Evolutionary conservation across 257 asterid genomes (phyloP).

Genomic region (Ehretia macrophylla): DNA sequence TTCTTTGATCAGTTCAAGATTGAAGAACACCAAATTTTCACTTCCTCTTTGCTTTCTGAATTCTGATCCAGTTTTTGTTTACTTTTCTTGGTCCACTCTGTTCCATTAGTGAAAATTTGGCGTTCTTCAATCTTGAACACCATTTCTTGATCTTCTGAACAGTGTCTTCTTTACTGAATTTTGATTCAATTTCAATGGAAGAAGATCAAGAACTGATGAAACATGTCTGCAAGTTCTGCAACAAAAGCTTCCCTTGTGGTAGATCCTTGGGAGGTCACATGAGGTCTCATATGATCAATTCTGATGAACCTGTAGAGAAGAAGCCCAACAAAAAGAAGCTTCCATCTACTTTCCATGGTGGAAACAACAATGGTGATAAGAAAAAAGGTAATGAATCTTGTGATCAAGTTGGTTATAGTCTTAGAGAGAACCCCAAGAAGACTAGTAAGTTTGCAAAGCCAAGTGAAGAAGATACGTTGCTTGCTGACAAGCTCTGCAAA

Average conservation of each 20-base stretch:
- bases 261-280: slow-evolving; percentile 68
- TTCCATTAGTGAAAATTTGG: slow-evolving; percentile 12
- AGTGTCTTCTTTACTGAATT: slow-evolving; percentile 4
- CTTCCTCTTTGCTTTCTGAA: slow-evolving; percentile 10
- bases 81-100: slow-evolving; percentile 4
- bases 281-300: slow-evolving; percentile 82
- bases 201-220: slow-evolving; percentile 40
- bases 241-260: slow-evolving; percentile 56
- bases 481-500: slow-evolving; percentile 41
- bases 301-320: slow-evolving; percentile 27
- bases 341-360: slow-evolving; percentile 24
- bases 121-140: too few species aligned
- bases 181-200: slow-evolving; percentile 23
- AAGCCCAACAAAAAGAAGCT: slow-evolving; percentile 44
- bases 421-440: slow-evolving; percentile 36
- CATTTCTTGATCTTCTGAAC: slow-evolving; percentile 12
- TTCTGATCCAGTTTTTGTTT: slow-evolving; percentile 3
- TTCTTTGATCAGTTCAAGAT: slow-evolving; percentile 11
- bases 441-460: slow-evolving; percentile 24
- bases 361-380: slow-evolving; percentile 1
- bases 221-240: slow-evolving; percentile 64
- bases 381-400: slow-evolving; percentile 8
- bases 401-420: slow-evolving; percentile 12
- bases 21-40: slow-evolving; percentile 4
- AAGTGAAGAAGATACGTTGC: slow-evolving; percentile 31